A percentile compares a stretch with the other conserved stretches of the same genome.
phyloP scores from a whole-genome alignment of 2,329 filamentous ascomycete genomes.

The Colletotrichum sp. region DNA sequence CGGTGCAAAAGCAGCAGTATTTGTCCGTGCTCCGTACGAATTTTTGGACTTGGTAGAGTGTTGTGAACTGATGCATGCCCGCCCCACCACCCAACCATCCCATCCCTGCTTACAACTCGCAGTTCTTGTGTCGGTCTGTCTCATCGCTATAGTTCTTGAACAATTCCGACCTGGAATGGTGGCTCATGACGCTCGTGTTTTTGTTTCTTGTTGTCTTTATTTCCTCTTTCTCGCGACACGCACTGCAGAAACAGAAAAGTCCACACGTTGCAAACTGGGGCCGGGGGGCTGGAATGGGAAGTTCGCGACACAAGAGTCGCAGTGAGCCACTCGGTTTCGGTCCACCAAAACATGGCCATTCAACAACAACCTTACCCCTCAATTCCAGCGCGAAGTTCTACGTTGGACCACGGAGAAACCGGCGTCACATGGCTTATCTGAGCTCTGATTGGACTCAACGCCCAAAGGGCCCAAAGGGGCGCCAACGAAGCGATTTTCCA shows the following conservation, averaged over 20 bases:
- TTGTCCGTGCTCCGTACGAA: background rate
- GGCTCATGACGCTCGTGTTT: background rate
- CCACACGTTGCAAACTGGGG: background rate
- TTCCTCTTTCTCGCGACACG: background rate
- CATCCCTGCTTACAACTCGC: background rate
- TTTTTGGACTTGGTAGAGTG: background rate
- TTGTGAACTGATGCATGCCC: background rate
- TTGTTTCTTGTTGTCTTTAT: background rate
- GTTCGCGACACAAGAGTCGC: background rate
- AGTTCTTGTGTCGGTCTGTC: background rate
- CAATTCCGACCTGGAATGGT: background rate
- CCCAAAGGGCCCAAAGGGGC: background rate
- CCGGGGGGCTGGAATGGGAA: background rate
- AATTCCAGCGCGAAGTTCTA: background rate
- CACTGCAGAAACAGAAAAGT: background rate
- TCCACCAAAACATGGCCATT: background rate
- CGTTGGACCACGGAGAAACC: background rate
- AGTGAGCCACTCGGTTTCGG: background rate
- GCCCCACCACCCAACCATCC: background rate
- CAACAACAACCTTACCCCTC: background rate
- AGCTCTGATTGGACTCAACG: background rate
- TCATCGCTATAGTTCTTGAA: background rate
- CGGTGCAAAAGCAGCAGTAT: background rate
- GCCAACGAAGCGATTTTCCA: background rate
- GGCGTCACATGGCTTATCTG: background rate